phyloP scores from a whole-genome alignment of 345 rosid species.

The Sisymbrium irio region DNA sequence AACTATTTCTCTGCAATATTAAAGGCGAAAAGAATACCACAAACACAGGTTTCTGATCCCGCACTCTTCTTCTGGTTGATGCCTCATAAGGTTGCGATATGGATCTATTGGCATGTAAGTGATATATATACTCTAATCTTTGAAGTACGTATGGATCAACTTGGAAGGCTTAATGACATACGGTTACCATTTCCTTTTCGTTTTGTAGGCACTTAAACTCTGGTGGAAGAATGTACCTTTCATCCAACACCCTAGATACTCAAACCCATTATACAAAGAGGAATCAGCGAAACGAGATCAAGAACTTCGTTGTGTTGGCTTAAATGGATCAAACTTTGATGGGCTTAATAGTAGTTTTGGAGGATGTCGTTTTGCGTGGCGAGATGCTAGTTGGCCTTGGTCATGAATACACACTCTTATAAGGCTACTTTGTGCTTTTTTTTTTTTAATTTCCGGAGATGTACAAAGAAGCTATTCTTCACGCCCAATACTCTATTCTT shows the following conservation, averaged over 20 bases:
- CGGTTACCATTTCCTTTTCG: neutral
- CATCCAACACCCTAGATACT: conserved; percentile 72
- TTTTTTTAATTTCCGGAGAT: neutral
- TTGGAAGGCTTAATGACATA: neutral
- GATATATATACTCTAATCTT: neutral
- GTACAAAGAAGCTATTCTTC: neutral
- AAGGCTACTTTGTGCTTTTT: neutral
- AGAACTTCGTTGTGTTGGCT: conserved; percentile 46
- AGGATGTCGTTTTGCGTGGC: conserved; percentile 65
- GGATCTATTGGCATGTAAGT: conserved; percentile 99
- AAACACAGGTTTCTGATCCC: conserved; percentile 37
- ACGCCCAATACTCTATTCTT: neutral
- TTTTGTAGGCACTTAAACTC: conserved; percentile 68
- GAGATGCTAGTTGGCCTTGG: conserved; percentile 97
- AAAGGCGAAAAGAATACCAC: conserved; percentile 51
- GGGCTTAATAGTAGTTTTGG: conserved; percentile 17
- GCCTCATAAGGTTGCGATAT: conserved; percentile 93
- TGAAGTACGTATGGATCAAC: neutral
- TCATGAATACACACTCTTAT: conserved; percentile 34
- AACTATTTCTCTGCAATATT: conserved; percentile 75
- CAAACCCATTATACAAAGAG: conserved; percentile 57
- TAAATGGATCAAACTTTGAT: conserved; percentile 24
- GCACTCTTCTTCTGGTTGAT: conserved; percentile 87
- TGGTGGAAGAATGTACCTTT: conserved; percentile 87
- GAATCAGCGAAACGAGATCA: conserved; percentile 56